Evolutionary conservation across 2,329 filamentous ascomycete species (phyloP).

Genomic region (Elsinoe batatas): DNA sequence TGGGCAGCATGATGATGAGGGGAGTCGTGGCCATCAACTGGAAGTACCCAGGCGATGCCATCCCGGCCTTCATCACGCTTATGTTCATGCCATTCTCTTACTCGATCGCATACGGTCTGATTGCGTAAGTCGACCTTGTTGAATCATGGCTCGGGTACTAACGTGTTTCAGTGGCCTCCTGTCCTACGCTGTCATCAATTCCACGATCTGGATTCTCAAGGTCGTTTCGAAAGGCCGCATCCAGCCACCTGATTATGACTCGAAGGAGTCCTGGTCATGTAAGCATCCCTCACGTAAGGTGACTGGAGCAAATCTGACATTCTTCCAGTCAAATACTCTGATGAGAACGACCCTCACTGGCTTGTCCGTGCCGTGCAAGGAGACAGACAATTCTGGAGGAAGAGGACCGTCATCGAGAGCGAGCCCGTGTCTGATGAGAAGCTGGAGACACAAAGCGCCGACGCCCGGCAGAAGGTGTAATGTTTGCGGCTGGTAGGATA

Average conservation of each 20-base stretch:
- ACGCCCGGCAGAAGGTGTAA: neutral
- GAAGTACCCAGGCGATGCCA: constrained; percentile 71
- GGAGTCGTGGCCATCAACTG: constrained; percentile 79
- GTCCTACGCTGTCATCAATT: constrained; percentile 68
- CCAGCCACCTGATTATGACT: constrained; percentile 61
- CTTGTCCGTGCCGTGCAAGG: constrained; percentile 52
- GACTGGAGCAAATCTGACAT: constrained; percentile 66
- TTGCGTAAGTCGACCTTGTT: neutral
- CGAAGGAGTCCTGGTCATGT: constrained; percentile 74
- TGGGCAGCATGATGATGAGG: constrained; percentile 78
- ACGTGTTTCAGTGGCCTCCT: constrained; percentile 63
- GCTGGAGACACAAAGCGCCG: neutral
- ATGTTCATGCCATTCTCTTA: constrained; percentile 85
- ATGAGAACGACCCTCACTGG: constrained; percentile 39
- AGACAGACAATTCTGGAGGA: constrained; percentile 64
- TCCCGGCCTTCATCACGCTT: constrained; percentile 77
- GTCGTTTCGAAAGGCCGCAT: constrained; percentile 58
- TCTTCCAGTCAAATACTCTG: constrained; percentile 24
- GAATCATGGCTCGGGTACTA: neutral
- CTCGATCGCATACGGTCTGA: constrained; percentile 55
- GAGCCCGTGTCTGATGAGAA: neutral
- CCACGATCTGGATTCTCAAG: constrained; percentile 58
- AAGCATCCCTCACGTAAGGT: constrained; percentile 26
- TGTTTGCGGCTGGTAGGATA: too few relatives aligned
- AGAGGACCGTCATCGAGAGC: constrained; percentile 6